Evolutionary conservation across 2,329 filamentous ascomycete species (phyloP), one percentile per base, ranked within the genome.

Genomic region (Diatrype stigma): DNA sequence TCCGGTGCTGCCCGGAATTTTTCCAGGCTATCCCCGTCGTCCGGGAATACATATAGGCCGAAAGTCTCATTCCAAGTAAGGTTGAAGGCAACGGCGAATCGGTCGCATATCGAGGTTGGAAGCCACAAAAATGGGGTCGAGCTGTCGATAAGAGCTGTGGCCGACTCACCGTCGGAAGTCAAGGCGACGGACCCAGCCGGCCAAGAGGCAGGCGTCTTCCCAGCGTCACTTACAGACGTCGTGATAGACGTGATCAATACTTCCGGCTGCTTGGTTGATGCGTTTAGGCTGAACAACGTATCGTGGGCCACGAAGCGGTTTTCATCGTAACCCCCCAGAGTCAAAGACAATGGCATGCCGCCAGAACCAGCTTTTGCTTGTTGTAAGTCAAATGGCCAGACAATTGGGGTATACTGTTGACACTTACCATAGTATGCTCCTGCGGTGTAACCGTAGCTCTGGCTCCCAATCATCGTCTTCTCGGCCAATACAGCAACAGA

Each of bases 401-500:
- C 16, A 21, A 19, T 14, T 14, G 22, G 17, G 49, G n/a, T 8
- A 34, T 40, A 2, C 32, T 48, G 28, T 8, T 16, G 22, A n/a
- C 48, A 68, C 79, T 65, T 71, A 85, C 84, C 77, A 62, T 90
- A 90, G 54, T 79, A 78, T n/a, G 86, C 86, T 16, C 88, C 88
- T 38, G 87, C 87, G 3, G 87, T 90, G 65, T 85, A 91, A 47
- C 85, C 86, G 63, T 87, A 90, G 40, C 85, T 88, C 55, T 89
- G 76, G 64, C 87, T 90, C 1, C 86, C 84, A 45, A 90, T 87
- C 51, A 70, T 79, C 51, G 78, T 74, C 11, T 76, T 67, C 61
- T 84, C 78, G 42, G 87, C 79, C 47, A 86, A 70, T 62, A 84
- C 68, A 57, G 79, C 70, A 61, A 85, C 62, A 51, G 80, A 68